Conservation (phyloP, 805 yeast species). For the Suhomyces faveliae region DNA sequence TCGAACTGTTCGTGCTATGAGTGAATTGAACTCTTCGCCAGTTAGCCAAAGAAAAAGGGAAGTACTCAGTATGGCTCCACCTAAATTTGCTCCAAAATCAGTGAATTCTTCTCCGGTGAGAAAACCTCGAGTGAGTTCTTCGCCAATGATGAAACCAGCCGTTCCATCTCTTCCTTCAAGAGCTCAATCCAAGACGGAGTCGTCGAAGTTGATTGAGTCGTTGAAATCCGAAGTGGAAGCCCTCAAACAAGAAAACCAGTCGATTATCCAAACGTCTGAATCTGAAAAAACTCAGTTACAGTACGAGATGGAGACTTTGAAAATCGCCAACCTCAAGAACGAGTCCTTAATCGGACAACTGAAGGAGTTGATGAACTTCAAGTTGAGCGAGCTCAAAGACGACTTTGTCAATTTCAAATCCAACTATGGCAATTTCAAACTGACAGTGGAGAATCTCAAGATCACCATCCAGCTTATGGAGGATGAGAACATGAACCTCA, state of each 20-base stretch:
- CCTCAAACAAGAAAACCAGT: conserved; percentile 11
- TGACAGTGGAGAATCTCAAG: conserved; percentile 5
- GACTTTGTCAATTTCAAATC: conserved; percentile 12
- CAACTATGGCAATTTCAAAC: conserved; percentile 7
- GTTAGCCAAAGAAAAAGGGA: neutral
- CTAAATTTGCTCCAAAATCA: no score
- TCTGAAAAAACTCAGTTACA: conserved; percentile 7
- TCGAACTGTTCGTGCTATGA: neutral
- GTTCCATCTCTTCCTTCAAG: neutral
- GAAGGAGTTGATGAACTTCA: conserved; percentile 5
- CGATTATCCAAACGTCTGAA: neutral
- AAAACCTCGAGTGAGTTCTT: neutral
- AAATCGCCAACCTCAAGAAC: conserved; percentile 3
- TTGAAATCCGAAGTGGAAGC: conserved; percentile 12
- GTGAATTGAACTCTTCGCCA: conserved; percentile 7
- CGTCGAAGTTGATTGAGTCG: conserved; percentile 6
- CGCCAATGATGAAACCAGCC: neutral
- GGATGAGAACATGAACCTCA: conserved; percentile 10
- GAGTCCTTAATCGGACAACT: conserved; percentile 3
- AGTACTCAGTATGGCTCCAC: neutral
- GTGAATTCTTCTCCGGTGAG: neutral
- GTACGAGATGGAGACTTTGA: neutral
- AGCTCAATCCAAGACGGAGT: conserved; percentile 1
- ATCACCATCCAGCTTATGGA: conserved; percentile 2
- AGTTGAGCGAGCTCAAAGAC: conserved; percentile 10